A percentile compares a stretch with the other conserved stretches of the same genome.
phyloP scores from a whole-genome alignment of 2,329 filamentous ascomycete species.

The Tolypocladium album region DNA sequence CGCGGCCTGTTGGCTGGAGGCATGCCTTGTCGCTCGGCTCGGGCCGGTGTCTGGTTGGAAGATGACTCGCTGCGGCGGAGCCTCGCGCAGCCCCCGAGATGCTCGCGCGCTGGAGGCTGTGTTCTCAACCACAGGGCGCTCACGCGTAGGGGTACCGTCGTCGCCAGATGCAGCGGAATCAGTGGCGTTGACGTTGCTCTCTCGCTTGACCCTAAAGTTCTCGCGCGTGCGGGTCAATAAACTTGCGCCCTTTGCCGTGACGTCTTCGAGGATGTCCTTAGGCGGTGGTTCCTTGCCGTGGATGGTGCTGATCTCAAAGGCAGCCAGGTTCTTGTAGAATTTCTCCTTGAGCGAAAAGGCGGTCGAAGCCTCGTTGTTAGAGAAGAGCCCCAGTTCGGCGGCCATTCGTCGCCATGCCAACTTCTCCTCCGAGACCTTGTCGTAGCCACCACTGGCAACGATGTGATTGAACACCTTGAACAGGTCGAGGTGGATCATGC shows the following conservation, averaged over 20 bases:
- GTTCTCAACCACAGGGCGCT: slow-evolving; percentile 35
- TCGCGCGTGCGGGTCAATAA: slow-evolving; percentile 71
- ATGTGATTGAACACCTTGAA: slow-evolving; percentile 71
- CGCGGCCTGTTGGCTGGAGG: slow-evolving; percentile 31
- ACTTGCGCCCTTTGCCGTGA: slow-evolving; percentile 73
- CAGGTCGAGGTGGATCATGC: slow-evolving; percentile 64
- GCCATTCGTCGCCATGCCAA: slow-evolving; percentile 77
- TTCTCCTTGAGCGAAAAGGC: slow-evolving; percentile 79
- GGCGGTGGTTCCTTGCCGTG: slow-evolving; percentile 75
- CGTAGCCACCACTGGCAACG: slow-evolving; percentile 70
- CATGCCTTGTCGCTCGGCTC: slow-evolving; percentile 51
- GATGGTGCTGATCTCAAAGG: slow-evolving; percentile 72
- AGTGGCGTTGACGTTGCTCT: slow-evolving; percentile 37
- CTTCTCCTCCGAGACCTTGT: slow-evolving; percentile 73
- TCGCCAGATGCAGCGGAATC: slow-evolving; percentile 50
- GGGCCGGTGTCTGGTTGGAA: slow-evolving; percentile 72
- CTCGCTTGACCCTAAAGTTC: slow-evolving; percentile 50
- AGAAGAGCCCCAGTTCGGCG: slow-evolving; percentile 63
- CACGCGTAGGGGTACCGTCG: slow-evolving; percentile 47
- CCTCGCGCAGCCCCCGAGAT: slow-evolving; percentile 61
- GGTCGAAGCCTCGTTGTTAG: slow-evolving; percentile 67
- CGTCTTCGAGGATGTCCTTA: slow-evolving; percentile 78
- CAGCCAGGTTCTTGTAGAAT: slow-evolving; percentile 82
- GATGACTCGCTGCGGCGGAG: slow-evolving; percentile 73
- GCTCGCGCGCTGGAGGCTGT: slow-evolving; percentile 44